These are phyloP conservation scores for Polyporus arcularius DNA, from an alignment of 768 basidiomycete species.

Conservation along the genomic window DNA sequence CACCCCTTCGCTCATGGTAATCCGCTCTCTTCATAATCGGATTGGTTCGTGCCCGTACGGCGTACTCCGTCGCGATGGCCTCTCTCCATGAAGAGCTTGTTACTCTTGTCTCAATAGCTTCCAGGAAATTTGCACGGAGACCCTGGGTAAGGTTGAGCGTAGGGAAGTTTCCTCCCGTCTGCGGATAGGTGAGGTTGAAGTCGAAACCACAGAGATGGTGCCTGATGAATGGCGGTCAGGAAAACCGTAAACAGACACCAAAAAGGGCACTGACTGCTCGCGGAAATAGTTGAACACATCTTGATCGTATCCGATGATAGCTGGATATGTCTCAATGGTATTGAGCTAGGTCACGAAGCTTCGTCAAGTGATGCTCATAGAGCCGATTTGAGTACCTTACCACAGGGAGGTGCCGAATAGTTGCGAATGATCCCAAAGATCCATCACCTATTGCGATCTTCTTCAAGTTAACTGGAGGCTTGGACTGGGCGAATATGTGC, in stretches of 20 bases:
- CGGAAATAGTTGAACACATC: slow-evolving; percentile 68
- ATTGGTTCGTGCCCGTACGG: neutral
- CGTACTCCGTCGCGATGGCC: slow-evolving; percentile 5
- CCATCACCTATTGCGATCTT: slow-evolving; percentile 76
- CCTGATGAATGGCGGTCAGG: slow-evolving; percentile 33
- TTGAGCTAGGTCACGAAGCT: slow-evolving; percentile 40
- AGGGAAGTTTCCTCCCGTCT: slow-evolving; percentile 53
- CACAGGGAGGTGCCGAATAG: slow-evolving; percentile 19
- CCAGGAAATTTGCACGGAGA: neutral
- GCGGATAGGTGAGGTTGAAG: slow-evolving; percentile 68
- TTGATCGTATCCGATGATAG: slow-evolving; percentile 68
- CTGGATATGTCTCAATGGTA: slow-evolving; percentile 70
- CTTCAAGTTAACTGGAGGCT: slow-evolving; percentile 64
- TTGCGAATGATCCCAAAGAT: slow-evolving; percentile 37
- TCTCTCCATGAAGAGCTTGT: slow-evolving; percentile 8
- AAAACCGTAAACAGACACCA: slow-evolving; percentile 44
- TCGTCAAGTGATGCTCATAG: neutral
- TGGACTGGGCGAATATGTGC: slow-evolving; percentile 58
- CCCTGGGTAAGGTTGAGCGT: slow-evolving; percentile 17
- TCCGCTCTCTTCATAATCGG: slow-evolving; percentile 10
- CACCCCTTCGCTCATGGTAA: slow-evolving; percentile 1
- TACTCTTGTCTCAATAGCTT: neutral
- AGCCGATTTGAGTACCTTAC: slow-evolving; percentile 34
- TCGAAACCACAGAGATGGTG: slow-evolving; percentile 62
- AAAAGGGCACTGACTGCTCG: slow-evolving; percentile 54